phyloP scores from a whole-genome alignment of 352 stramenopile species.

The Lagenidium giganteum region DNA sequence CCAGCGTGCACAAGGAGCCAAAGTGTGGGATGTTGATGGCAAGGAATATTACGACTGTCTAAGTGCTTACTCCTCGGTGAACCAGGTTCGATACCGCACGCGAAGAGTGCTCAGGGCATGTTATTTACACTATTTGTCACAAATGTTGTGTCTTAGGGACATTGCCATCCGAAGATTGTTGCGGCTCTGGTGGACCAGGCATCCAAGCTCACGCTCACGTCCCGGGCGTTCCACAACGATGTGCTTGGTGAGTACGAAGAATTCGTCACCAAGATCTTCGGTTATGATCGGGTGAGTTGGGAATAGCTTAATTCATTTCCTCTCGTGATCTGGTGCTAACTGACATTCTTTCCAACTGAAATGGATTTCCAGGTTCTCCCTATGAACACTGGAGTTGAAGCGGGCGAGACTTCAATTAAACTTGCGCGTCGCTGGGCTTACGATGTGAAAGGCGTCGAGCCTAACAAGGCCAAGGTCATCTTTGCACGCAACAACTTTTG shows the following conservation, averaged over 20 bases:
- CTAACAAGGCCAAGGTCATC: slow-evolving; percentile 87
- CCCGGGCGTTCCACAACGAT: slow-evolving; percentile 97
- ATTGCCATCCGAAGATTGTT: slow-evolving; percentile 97
- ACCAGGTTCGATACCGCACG: slow-evolving; percentile 35
- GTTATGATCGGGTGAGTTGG: slow-evolving; percentile 85
- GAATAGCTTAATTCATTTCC: too few relatives aligned
- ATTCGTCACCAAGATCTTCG: slow-evolving; percentile 95
- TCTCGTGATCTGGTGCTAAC: too few relatives aligned
- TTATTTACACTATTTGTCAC: too few relatives aligned
- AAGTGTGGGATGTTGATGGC: slow-evolving; percentile 94
- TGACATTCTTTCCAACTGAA: too few relatives aligned
- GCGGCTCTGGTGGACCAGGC: slow-evolving; percentile 90
- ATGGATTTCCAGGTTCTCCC: slow-evolving; percentile 88
- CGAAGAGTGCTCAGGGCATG: too few relatives aligned
- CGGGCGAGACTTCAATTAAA: slow-evolving; percentile 96
- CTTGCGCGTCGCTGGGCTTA: slow-evolving; percentile 96
- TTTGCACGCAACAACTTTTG: slow-evolving; percentile 99
- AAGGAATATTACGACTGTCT: slow-evolving; percentile 98
- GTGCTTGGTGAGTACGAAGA: slow-evolving; percentile 94
- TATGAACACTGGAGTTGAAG: slow-evolving; percentile 99
- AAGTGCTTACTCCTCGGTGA: slow-evolving; percentile 85
- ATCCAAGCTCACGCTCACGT: slow-evolving; percentile 94
- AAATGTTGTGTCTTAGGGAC: slow-evolving; percentile 73
- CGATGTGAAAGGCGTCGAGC: slow-evolving; percentile 93
- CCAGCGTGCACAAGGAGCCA: too few relatives aligned